Evolutionary conservation across 2,329 filamentous ascomycete species (phyloP), one percentile per base, ranked within the genome.

Genomic region (Teratosphaeriaceae sp.): DNA sequence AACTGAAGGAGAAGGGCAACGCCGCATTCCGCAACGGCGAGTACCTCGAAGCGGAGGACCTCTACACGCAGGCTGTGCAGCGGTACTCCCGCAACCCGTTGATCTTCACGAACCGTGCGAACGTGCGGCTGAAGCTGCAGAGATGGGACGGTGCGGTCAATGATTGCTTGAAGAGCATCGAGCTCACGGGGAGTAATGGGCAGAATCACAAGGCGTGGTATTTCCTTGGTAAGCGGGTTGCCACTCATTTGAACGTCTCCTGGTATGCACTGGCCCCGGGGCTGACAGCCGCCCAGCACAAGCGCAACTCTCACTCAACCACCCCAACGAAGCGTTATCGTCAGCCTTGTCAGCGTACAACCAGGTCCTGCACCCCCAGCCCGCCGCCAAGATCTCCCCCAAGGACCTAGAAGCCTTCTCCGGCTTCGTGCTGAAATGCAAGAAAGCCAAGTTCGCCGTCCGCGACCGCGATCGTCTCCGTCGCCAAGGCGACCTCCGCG

Each of bases 41-140:
- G 54, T 89, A 75, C 58, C 63, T 67, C 4, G 72, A 68, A 19
- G 85, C 85, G 27, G 84, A 88, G 49, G 72, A 72, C 16, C 67
- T 81, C 45, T 90, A 90, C 64, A 83, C 82, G 3, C 53, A 58
- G 40, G 85, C 85, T 69, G 88, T 95, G 54, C 79, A 85, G 55
- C 79, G 81, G 60, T 86, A 94, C 65, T 76, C 85, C 3, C 75
- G 72, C 43, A 92, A 94, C 60, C 79, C 84, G 1, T 73, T 84
- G 22, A 76, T 95, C 39, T 96, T 88, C 67, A 90, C 88, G 29
- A 97, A 96, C 67, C 85, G 89, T 42, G 86, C 88, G 40, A 84
- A 95, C 67, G 81, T 84, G 3, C 79, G 88, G 30, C 72, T 92
- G 45, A 85, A 84, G 65, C 75, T 94, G 18, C 68, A 75, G 47